A percentile compares a stretch with the other conserved stretches of the same genome.
Evolutionary conservation across 208 protist species (phyloP).

Genomic region (Naegleria lovaniensis): DNA sequence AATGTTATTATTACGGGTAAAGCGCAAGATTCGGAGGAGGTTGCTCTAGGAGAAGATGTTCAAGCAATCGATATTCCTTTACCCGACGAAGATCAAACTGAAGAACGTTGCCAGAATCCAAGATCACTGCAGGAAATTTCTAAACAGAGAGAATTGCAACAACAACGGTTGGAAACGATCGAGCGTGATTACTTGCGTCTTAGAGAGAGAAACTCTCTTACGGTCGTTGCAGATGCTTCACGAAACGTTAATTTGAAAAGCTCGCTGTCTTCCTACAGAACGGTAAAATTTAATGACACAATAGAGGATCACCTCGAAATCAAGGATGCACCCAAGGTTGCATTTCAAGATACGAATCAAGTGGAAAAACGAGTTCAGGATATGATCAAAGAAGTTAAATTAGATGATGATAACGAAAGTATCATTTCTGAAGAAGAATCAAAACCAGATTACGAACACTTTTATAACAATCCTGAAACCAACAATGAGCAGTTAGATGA

Average conservation of each 20-base stretch:
- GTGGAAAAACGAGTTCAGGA: not conserved
- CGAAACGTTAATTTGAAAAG: not conserved
- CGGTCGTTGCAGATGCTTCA: not conserved
- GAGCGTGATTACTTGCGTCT: not conserved
- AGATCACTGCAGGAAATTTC: not conserved
- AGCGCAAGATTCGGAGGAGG: not conserved
- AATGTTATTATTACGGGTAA: not conserved
- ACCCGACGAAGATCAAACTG: not conserved
- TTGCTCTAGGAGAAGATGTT: not conserved
- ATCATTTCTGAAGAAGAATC: not conserved
- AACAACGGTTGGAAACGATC: not conserved
- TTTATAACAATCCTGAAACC: not conserved
- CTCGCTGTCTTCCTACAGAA: not conserved
- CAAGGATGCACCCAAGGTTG: not conserved
- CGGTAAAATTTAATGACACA: not conserved
- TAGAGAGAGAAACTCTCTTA: not conserved
- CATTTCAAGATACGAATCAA: not conserved
- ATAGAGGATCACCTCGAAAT: not conserved
- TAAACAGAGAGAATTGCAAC: not conserved
- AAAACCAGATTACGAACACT: not conserved
- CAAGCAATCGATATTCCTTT: not conserved
- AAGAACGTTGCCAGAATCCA: not conserved
- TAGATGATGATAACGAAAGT: not conserved
- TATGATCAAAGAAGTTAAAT: not conserved
- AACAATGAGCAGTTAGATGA: not conserved